Percentiles rank a stretch among this genome's conserved stretches.
These are phyloP conservation scores for Solanum ossicruentum DNA, from an alignment of 257 asterid genomes.

Conservation along the genomic window DNA sequence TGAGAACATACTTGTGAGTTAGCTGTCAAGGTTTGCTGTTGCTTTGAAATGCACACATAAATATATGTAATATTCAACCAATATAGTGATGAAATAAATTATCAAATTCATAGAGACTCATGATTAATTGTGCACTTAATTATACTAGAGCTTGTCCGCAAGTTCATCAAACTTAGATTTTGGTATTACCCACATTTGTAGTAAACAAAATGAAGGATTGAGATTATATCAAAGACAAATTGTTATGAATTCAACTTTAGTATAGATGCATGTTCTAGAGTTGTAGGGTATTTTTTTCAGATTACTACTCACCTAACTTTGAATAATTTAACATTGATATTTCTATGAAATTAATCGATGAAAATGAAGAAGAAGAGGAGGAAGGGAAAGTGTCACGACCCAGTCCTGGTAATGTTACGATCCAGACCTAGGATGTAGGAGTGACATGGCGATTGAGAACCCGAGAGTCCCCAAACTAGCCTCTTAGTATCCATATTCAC, in stretches of 20 bases:
- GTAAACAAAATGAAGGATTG: not conserved
- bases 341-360: not conserved
- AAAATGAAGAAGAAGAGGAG: not conserved
- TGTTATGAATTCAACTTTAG: not conserved
- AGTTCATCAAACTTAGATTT: not conserved
- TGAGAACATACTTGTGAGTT: not conserved
- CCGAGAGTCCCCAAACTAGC: no score
- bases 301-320: not conserved
- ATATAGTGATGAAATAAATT: no score
- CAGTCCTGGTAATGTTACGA: no score
- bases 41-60: not conserved
- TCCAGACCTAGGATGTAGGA: no score
- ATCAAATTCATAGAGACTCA: not conserved
- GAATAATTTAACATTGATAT: not conserved
- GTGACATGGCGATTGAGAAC: no score
- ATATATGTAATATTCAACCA: no score
- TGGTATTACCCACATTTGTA: not conserved
- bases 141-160: not conserved
- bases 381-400: no score
- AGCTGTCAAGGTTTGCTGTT: not conserved
- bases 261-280: not conserved
- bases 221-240: not conserved
- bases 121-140: not conserved
- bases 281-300: not conserved
- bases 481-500: no score